Base-by-base conservation (phyloP, 805 yeast genomes). In the Schwanniomyces pseudopolymorphus region DNA sequence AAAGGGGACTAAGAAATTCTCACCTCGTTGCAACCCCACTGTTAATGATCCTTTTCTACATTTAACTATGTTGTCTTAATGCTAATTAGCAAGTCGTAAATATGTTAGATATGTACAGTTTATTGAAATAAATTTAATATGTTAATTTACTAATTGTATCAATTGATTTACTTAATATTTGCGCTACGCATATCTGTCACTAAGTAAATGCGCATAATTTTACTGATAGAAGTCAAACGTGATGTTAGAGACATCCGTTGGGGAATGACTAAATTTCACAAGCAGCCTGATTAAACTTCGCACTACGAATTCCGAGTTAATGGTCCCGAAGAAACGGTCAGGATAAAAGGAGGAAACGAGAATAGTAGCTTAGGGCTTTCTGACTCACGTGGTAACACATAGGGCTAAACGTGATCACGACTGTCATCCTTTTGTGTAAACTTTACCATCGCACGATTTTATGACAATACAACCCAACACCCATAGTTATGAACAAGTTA, bases 401-500 rank as follows among this genome's bases (percentile, higher is more conserved):
- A 38, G 40, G 40, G 31, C 40, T 24, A 13, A 19, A 22, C 40
- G 40, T 36, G 39, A 36, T 5, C 25, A 4, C 3, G 39, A 36
- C 39, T 36, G 39, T 10, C 39, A 36, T 4, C 10, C 9, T 11
- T 31, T 36, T 36, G 22, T 36, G 39, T 11, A 20, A 36, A 20
- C 13, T 36, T 36, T 19, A 10, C 25, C n/a, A 3, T 5, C 21
- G 14, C 41, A 14, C 25, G 43, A 44, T 43, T 43, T 14, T 20
- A 5, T 14, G 25, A 16, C 11, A 25, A 43, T 25, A 44, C 37
- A 33, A 42, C 52, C 35, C 11, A 17, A 40, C 52, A 49, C 50
- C 52, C 47, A 39, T 39, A 46, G 17, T 42, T 17, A 35, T 17
- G 8, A 17, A 3, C n/a, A 24, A 38, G 47, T 57, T 31, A 37